phyloP scores from a whole-genome alignment of 176 grass and related monocot species.

The Elymus sibiricus region DNA sequence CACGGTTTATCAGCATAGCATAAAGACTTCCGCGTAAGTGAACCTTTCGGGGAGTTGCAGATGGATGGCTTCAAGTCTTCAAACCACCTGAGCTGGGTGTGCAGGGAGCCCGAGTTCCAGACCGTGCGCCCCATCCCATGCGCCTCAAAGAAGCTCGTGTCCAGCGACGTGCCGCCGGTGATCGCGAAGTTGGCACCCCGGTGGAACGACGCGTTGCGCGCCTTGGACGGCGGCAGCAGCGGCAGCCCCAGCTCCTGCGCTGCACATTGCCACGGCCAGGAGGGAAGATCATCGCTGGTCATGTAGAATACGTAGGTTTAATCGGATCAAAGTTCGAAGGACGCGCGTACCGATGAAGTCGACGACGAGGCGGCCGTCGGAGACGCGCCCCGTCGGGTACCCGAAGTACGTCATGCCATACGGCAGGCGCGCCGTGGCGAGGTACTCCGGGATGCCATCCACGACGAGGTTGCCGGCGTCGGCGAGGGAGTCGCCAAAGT shows the following conservation, averaged over 20 bases:
- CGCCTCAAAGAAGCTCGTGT: constrained; percentile 38
- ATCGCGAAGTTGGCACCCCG: constrained; percentile 48
- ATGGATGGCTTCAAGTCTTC: constrained; percentile 47
- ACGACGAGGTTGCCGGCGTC: constrained; percentile 75
- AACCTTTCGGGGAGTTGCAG: constrained; percentile 55
- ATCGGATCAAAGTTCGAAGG: neutral
- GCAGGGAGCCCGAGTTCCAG: constrained; percentile 37
- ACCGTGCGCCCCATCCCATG: constrained; percentile 11
- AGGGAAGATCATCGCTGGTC: neutral
- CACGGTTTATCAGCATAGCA: neutral
- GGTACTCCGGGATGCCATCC: constrained; percentile 68
- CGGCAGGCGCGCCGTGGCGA: constrained; percentile 56
- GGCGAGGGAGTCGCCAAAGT: constrained; percentile 77
- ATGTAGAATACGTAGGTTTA: neutral
- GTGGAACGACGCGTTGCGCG: constrained; percentile 29
- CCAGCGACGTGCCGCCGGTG: constrained; percentile 54
- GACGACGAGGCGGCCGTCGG: constrained; percentile 72
- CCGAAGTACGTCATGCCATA: constrained; percentile 84
- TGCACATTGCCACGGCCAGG: neutral
- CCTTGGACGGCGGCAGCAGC: constrained; percentile 42
- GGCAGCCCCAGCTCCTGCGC: constrained; percentile 34
- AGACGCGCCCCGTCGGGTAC: constrained; percentile 77
- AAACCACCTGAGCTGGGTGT: constrained; percentile 54
- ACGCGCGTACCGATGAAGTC: constrained; percentile 66
- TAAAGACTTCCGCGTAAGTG: neutral